Conservation (phyloP, 2,329 filamentous ascomycete species). For the Alternaria metachromatica region DNA sequence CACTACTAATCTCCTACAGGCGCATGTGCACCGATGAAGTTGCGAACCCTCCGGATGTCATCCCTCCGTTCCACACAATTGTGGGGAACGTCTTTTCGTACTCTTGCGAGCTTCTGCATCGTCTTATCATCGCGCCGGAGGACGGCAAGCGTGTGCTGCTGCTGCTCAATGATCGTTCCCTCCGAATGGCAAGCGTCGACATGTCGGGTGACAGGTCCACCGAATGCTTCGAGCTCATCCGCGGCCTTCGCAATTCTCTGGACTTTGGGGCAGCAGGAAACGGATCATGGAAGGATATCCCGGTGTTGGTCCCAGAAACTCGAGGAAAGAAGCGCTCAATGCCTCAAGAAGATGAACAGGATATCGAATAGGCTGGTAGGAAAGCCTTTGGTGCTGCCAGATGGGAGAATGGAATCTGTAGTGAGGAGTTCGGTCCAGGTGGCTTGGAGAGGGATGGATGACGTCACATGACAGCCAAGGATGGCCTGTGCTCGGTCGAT, state of each 20-base stretch:
- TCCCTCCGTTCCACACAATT: neutral
- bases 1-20: neutral
- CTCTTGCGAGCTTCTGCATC: neutral
- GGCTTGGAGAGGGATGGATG: neutral
- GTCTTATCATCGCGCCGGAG: neutral
- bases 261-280: neutral
- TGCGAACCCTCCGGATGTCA: neutral
- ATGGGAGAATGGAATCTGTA: neutral
- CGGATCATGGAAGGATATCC: neutral
- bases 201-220: neutral
- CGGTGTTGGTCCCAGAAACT: neutral
- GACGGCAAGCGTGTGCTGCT: neutral
- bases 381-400: neutral
- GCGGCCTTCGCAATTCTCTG: neutral
- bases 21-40: neutral
- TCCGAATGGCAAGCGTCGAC: neutral
- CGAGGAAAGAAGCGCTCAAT: neutral
- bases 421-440: neutral
- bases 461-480: neutral
- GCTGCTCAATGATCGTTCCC: neutral
- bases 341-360: neutral
- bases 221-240: neutral
- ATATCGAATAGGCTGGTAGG: no score
- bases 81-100: neutral
- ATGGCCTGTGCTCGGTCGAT: neutral